Percentiles rank a stretch among this genome's conserved stretches.
These are phyloP conservation scores for Cyberlindnera euphorbiiphila DNA, from an alignment of 805 yeast species.

Conservation along the genomic window DNA sequence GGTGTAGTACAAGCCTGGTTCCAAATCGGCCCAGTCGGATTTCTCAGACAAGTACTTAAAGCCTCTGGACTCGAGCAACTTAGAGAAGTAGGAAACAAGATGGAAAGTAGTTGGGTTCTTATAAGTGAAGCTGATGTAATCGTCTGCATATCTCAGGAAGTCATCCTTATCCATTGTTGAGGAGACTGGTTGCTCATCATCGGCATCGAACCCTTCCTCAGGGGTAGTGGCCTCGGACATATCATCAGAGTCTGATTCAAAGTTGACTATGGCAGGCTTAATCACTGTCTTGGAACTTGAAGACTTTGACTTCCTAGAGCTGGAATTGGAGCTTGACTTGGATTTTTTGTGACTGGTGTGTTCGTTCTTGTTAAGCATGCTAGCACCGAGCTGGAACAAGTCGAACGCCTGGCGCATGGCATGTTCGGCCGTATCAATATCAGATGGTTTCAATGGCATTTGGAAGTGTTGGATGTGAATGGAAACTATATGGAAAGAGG, in stretches of 20 bases:
- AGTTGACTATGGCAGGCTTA: slow-evolving; percentile 17
- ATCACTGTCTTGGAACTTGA: slow-evolving; percentile 2
- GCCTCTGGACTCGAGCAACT: slow-evolving; percentile 51
- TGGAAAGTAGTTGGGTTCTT: slow-evolving; percentile 73
- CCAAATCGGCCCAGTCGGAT: slow-evolving; percentile 32
- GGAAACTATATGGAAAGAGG: no score
- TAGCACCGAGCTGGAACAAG: slow-evolving; percentile 23
- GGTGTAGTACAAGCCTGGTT: slow-evolving; percentile 59
- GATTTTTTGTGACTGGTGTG: no score
- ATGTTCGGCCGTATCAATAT: slow-evolving; percentile 18
- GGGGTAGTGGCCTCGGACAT: slow-evolving; percentile 21
- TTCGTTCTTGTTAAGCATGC: slow-evolving; percentile 18
- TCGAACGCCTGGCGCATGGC: slow-evolving; percentile 27
- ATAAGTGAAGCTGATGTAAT: slow-evolving; percentile 68
- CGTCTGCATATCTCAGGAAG: slow-evolving; percentile 34
- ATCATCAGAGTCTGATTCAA: slow-evolving; percentile 17
- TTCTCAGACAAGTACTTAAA: slow-evolving; percentile 65
- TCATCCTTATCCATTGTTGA: slow-evolving; percentile 21
- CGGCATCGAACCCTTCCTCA: slow-evolving; percentile 21
- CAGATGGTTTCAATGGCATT: slow-evolving; percentile 1
- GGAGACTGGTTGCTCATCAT: slow-evolving; percentile 1
- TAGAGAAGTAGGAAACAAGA: slow-evolving; percentile 51
- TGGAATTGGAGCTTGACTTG: slow-evolving; percentile 3
- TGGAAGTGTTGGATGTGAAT: neutral
- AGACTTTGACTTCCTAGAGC: neutral